phyloP scores from a whole-genome alignment of 1,284 basidiomycete genomes.

The Ceratobasidium papillatum region DNA sequence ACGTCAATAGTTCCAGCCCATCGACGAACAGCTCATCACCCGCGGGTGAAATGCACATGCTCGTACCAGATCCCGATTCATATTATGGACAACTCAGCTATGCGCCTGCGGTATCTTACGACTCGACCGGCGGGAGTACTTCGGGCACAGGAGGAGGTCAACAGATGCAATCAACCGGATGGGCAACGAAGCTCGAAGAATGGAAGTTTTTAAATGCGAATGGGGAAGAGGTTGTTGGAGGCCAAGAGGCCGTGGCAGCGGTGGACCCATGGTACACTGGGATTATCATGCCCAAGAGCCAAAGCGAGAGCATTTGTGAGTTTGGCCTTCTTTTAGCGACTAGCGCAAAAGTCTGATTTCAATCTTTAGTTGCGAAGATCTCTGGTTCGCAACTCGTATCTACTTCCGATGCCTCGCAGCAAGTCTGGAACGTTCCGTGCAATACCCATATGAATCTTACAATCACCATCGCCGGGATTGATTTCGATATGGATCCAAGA shows the following conservation, averaged over 20 bases:
- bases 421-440: conserved; percentile 26
- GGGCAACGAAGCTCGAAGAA: conserved; percentile 31
- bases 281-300: conserved; percentile 27
- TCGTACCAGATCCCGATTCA: conserved; percentile 10
- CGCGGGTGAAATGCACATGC: conserved; percentile 37
- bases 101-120: conserved; percentile 4
- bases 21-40: neutral
- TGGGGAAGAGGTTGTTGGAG: conserved; percentile 12
- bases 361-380: conserved; percentile 19
- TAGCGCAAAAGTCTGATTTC: neutral
- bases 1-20: neutral
- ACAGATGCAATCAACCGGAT: conserved; percentile 31
- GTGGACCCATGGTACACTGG: conserved; percentile 29
- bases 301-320: conserved; percentile 32
- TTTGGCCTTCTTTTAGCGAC: neutral
- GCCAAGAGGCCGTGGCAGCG: conserved; percentile 9
- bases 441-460: conserved; percentile 25
- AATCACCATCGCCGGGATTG: conserved; percentile 11
- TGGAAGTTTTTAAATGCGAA: conserved; percentile 17
- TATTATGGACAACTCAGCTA: conserved; percentile 1
- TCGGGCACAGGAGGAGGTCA: conserved; percentile 12
- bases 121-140: neutral
- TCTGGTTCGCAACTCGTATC: conserved; percentile 26
- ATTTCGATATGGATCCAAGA: conserved; percentile 20
- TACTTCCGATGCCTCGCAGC: neutral